Conservation (phyloP, 306 rosid genomes). For the Macrotyloma uniflorum region DNA sequence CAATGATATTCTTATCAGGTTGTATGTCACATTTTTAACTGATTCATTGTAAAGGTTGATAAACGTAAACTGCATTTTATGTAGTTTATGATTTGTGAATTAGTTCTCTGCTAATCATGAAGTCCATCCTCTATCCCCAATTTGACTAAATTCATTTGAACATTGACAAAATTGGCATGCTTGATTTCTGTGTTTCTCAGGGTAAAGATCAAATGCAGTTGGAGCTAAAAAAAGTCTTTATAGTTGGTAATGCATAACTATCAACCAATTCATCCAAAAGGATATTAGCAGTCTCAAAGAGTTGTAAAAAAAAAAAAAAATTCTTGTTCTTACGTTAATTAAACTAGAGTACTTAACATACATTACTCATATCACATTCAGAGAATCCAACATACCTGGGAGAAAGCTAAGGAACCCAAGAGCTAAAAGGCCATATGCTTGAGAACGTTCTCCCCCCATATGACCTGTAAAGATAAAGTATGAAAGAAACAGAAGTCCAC, state of each 20-base stretch:
- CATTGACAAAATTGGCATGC: conserved; percentile 12
- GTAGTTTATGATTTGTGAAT: neutral
- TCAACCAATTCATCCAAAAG: conserved; percentile 19
- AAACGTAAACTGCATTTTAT: neutral
- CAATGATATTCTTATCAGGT: neutral
- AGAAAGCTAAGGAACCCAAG: conserved; percentile 89
- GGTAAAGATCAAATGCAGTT: neutral
- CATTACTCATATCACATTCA: conserved; percentile 5
- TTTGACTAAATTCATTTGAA: conserved; percentile 12
- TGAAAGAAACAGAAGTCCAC: conserved; percentile 75
- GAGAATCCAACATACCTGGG: conserved; percentile 64
- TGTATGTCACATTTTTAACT: neutral
- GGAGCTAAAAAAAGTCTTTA: neutral
- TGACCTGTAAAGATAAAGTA: conserved; percentile 87
- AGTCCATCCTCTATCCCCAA: conserved; percentile 18
- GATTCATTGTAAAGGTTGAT: conserved; percentile 16
- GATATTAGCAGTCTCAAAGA: conserved; percentile 15
- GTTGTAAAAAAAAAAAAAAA: neutral
- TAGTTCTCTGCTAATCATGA: conserved; percentile 4
- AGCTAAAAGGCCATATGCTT: conserved; percentile 89
- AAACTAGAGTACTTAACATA: conserved; percentile 15
- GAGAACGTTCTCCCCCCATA: conserved; percentile 92
- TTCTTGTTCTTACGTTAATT: neutral
- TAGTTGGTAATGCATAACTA: conserved; percentile 6
- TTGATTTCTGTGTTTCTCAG: conserved; percentile 27